Conservation (phyloP, 2,329 filamentous ascomycete species). For the Hymenoscyphus salicellus region DNA sequence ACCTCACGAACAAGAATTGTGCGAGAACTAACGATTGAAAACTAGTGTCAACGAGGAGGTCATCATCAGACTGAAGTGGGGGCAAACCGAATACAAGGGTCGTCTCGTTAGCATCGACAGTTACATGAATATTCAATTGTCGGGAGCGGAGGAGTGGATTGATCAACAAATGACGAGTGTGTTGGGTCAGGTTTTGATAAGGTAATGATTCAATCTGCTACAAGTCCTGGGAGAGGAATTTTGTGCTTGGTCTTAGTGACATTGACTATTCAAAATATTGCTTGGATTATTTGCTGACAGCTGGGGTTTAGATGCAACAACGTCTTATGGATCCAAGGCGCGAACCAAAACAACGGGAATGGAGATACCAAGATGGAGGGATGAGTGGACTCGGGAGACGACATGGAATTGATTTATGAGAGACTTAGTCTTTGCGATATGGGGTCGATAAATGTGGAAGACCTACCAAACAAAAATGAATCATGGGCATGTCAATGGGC, state of each 20-base stretch:
- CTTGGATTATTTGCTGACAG: conserved; percentile 8
- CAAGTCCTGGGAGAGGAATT: neutral
- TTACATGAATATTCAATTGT: conserved; percentile 98
- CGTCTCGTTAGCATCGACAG: conserved; percentile 88
- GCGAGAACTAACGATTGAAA: conserved; percentile 8
- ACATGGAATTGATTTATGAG: conserved; percentile 2
- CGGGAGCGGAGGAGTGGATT: conserved; percentile 87
- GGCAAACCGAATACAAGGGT: conserved; percentile 95
- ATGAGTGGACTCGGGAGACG: conserved; percentile 19
- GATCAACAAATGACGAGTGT: conserved; percentile 80
- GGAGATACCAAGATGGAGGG: conserved; percentile 59
- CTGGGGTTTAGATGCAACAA: conserved; percentile 73
- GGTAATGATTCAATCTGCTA: conserved; percentile 50
- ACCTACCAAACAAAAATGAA: neutral
- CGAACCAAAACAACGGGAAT: conserved; percentile 47
- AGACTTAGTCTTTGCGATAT: neutral
- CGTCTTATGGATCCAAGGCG: conserved; percentile 82
- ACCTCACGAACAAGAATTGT: neutral
- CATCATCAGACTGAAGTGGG: conserved; percentile 94
- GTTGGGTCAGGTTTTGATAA: conserved; percentile 87
- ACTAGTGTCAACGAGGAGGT: conserved; percentile 82
- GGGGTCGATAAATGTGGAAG: conserved; percentile 8
- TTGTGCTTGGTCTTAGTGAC: neutral
- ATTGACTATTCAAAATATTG: conserved; percentile 2
- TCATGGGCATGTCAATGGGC: conserved; percentile 24